phyloP scores from a whole-genome alignment of 2,329 filamentous ascomycete species.

The Pleomassaria siparia region DNA sequence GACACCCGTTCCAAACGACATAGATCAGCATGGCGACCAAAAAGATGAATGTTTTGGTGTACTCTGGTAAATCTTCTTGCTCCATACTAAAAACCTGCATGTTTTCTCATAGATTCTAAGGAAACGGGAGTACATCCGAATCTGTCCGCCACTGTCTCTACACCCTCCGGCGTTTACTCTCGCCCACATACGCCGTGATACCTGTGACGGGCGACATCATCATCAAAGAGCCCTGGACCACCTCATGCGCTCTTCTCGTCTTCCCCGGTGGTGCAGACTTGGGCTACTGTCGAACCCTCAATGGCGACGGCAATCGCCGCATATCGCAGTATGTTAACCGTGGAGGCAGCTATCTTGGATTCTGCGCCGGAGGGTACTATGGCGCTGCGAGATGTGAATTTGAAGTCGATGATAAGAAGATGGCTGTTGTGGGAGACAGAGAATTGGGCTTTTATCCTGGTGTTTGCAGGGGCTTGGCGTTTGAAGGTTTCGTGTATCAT shows the following conservation, averaged over 20 bases:
- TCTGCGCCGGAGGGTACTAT: slow-evolving; percentile 96
- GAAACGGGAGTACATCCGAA: slow-evolving; percentile 80
- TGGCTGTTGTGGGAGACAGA: slow-evolving; percentile 83
- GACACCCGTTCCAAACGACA: slow-evolving; percentile 18
- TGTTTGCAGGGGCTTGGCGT: slow-evolving; percentile 81
- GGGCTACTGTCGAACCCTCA: slow-evolving; percentile 83
- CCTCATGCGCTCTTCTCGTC: slow-evolving; percentile 84
- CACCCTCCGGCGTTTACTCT: slow-evolving; percentile 80
- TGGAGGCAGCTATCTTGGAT: slow-evolving; percentile 83
- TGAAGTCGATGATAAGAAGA: slow-evolving; percentile 75
- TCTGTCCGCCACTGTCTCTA: slow-evolving; percentile 89
- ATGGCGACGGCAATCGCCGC: slow-evolving; percentile 81
- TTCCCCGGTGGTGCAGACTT: slow-evolving; percentile 94
- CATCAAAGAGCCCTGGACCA: slow-evolving; percentile 87
- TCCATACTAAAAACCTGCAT: neutral
- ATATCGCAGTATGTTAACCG: slow-evolving; percentile 84
- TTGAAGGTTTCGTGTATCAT: slow-evolving; percentile 85
- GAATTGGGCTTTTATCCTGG: slow-evolving; percentile 90
- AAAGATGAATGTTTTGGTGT: slow-evolving; percentile 89
- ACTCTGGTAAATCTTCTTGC: slow-evolving; percentile 67
- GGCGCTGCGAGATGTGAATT: slow-evolving; percentile 82
- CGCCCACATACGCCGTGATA: slow-evolving; percentile 90
- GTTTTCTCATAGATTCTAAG: slow-evolving; percentile 48
- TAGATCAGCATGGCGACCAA: slow-evolving; percentile 56
- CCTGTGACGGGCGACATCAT: slow-evolving; percentile 76